These are phyloP conservation scores for Dipodascus geniculatus DNA, from an alignment of 805 yeast genomes.

Conservation along the genomic window DNA sequence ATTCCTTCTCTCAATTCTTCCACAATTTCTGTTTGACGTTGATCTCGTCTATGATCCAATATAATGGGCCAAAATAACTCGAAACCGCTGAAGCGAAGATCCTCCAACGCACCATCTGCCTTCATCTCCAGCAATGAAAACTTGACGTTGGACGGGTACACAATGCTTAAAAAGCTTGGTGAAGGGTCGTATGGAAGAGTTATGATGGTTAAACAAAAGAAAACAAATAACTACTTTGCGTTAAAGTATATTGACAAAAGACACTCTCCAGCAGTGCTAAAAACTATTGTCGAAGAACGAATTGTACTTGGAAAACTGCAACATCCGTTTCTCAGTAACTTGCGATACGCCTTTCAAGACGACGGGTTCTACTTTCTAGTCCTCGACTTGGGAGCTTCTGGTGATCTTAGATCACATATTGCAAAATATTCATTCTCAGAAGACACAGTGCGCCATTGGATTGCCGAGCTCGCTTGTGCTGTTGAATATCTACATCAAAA, in stretches of 20 bases:
- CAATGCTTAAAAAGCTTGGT: conserved; percentile 52
- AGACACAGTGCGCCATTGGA: conserved; percentile 16
- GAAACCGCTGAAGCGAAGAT: not conserved
- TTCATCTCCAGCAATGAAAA: not conserved
- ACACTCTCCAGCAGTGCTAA: conserved; percentile 8
- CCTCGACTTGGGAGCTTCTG: conserved; percentile 21
- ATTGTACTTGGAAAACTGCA: conserved; percentile 15
- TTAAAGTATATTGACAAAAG: conserved; percentile 20
- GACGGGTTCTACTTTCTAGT: conserved; percentile 16
- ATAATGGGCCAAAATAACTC: not conserved
- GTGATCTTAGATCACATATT: conserved; percentile 22
- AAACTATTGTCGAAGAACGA: conserved; percentile 18
- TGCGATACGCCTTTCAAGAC: conserved; percentile 22
- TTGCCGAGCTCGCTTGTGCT: conserved; percentile 23
- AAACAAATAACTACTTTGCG: conserved; percentile 14
- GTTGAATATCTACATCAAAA: conserved; percentile 39
- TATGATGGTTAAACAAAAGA: conserved; percentile 28
- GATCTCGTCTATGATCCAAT: not conserved
- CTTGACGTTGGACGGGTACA: conserved; percentile 12
- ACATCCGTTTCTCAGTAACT: conserved; percentile 20
- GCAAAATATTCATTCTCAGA: conserved; percentile 17
- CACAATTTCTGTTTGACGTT: not conserved
- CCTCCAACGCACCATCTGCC: not conserved
- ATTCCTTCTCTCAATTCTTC: not conserved
- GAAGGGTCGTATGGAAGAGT: conserved; percentile 83